Evolutionary conservation across 371 early-diverging fungal genomes (phyloP).

Genomic region (Entomophthora muscae): DNA sequence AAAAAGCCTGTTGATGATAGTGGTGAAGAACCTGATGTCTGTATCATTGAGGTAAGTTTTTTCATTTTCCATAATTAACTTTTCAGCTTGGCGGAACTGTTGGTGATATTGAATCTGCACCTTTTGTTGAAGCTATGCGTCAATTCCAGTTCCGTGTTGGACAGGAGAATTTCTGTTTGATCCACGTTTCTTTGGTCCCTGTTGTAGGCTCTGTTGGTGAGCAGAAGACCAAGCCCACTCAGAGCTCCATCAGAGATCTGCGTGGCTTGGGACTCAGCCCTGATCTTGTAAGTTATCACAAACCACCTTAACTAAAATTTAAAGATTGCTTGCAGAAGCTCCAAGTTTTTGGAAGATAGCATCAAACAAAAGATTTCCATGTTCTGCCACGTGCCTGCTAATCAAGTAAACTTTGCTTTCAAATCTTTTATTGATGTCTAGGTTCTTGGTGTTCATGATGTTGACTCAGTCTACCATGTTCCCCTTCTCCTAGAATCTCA

Average conservation of each 20-base stretch:
- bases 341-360: constrained; percentile 55
- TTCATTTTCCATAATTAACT: background rate
- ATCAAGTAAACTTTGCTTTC: constrained; percentile 36
- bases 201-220: constrained; percentile 95
- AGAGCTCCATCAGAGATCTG: constrained; percentile 86
- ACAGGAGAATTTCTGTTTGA: constrained; percentile 90
- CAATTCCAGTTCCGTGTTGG: constrained; percentile 98
- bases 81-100: constrained; percentile 94
- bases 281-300: constrained; percentile 41
- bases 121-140: constrained; percentile 97
- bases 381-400: constrained; percentile 92
- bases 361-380: constrained; percentile 88
- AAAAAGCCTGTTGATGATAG: constrained; percentile 65
- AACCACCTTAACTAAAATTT: background rate
- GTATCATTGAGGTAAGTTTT: constrained; percentile 80
- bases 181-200: constrained; percentile 95
- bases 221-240: constrained; percentile 99
- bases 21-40: constrained; percentile 85
- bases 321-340: constrained; percentile 85
- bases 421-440: background rate
- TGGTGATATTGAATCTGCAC: constrained; percentile 97
- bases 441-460: constrained; percentile 81
- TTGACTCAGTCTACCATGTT: constrained; percentile 89
- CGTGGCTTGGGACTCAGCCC: constrained; percentile 93
- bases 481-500: constrained; percentile 79